Evolutionary conservation across 1,284 basidiomycete genomes (phyloP), one percentile per base, ranked within the genome.

Genomic region (Fomitopsis palustris): DNA sequence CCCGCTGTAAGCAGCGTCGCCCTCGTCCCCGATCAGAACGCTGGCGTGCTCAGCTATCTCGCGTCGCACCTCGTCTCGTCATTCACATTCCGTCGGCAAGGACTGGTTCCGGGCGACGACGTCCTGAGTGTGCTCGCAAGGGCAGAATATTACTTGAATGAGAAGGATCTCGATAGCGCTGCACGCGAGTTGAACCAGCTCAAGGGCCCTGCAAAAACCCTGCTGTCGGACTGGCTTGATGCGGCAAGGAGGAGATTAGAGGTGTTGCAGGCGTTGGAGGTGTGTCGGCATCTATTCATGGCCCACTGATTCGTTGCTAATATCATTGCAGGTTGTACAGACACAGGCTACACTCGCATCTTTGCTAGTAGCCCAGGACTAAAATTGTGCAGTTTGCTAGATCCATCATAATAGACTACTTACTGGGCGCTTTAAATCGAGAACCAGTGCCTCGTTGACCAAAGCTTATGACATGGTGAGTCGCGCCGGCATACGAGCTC

Each of bases 141-240:
- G 56, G 95, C 95, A n/a, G 93, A 97, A 75, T 88, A 91, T 75
- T 86, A 92, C 70, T 75, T 99, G 69, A 90, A 90, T 62, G 90
- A 95, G 76, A 95, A 96, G 80, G 93, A 98, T 71, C 77, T 99
- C 64, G 96, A 98, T 68, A 86, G 83, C 62, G 96, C 97, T 14
- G 79, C 95, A 37, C 80, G 96, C 58, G 95, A 98, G 77, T 78
- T 98, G 47, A 99, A 99, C 75, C 89, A 93, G 74, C 77, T 99
- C 61, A 84, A 80, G 49, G 95, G 96, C 0, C 92, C 94, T 69
- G 90, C 96, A 2, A 93, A 90, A 72, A 77, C 86, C 57, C 74
- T 99, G 57, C 79, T 96, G 57, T 77, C 81, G 43, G 97, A 99
- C 75, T 99, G 97, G 96, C 78, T 99, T 59, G 86, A 88, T 63